Conservation (phyloP, 2,329 filamentous ascomycete genomes). For the Grosmannia huntii region DNA sequence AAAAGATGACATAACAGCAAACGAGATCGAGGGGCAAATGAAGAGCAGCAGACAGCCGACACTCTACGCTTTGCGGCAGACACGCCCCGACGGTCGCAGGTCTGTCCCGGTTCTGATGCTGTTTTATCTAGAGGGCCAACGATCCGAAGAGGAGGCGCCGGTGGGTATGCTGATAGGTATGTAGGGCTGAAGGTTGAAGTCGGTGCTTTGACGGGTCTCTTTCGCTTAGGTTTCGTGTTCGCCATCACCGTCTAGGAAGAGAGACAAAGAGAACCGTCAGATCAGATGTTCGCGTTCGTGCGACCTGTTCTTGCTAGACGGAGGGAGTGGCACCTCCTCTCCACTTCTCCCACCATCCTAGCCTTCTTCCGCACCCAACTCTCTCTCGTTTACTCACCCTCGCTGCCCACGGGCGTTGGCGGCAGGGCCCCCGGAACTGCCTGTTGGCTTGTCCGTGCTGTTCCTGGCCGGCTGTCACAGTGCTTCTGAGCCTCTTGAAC, state of each 20-base stretch:
- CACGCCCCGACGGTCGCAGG: neutral
- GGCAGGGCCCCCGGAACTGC: conserved; percentile 45
- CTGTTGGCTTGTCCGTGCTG: conserved; percentile 35
- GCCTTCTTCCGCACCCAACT: neutral
- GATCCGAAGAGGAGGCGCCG: neutral
- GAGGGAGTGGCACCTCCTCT: neutral
- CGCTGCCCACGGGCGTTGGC: conserved; percentile 46
- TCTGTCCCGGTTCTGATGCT: no score
- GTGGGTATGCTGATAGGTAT: neutral
- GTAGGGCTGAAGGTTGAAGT: neutral
- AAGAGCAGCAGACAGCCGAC: neutral
- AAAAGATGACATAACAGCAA: neutral
- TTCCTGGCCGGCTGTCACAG: conserved; percentile 39
- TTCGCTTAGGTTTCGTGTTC: neutral
- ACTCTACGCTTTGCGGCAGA: neutral
- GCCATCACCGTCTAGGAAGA: neutral
- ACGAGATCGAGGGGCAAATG: neutral
- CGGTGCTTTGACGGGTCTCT: neutral
- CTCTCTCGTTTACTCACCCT: conserved; percentile 35
- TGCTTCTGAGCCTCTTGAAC: conserved; percentile 17
- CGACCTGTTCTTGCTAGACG: neutral
- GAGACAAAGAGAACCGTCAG: neutral
- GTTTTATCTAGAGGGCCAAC: neutral
- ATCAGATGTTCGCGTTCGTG: neutral
- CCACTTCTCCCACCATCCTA: neutral